phyloP scores from a whole-genome alignment of 169 alveolate genomes.

The Plasmodium gallinaceum region DNA sequence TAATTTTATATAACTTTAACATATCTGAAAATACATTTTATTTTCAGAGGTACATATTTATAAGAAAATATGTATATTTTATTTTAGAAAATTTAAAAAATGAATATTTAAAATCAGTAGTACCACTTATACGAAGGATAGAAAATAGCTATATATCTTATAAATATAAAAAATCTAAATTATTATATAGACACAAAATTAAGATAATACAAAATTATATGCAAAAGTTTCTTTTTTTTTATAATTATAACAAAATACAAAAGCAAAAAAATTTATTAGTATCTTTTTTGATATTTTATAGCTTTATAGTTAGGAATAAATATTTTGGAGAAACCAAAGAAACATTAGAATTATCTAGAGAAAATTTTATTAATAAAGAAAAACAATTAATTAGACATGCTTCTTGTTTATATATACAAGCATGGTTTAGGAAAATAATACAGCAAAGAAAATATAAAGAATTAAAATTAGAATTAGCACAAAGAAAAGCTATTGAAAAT shows the following conservation, averaged over 20 bases:
- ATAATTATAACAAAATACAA: slow-evolving; percentile 25
- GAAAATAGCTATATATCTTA: slow-evolving; percentile 47
- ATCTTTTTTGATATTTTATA: slow-evolving; percentile 67
- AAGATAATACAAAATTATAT: slow-evolving; percentile 58
- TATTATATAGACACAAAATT: slow-evolving; percentile 44
- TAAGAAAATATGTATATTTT: slow-evolving; percentile 49
- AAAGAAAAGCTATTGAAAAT: slow-evolving; percentile 48
- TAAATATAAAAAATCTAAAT: slow-evolving; percentile 35
- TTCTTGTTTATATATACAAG: slow-evolving; percentile 72
- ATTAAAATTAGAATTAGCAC: slow-evolving; percentile 30
- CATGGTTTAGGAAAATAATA: slow-evolving; percentile 73
- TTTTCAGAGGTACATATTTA: slow-evolving; percentile 35
- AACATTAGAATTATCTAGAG: slow-evolving; percentile 43
- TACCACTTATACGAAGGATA: slow-evolving; percentile 30
- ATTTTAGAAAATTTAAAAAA: slow-evolving; percentile 54
- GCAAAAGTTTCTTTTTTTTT: slow-evolving; percentile 32
- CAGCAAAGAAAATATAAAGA: slow-evolving; percentile 71
- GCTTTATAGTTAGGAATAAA: slow-evolving; percentile 50
- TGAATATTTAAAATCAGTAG: slow-evolving; percentile 42
- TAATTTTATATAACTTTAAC: slow-evolving; percentile 41
- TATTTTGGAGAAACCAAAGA: slow-evolving; percentile 51
- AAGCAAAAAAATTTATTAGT: slow-evolving; percentile 49
- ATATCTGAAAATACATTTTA: slow-evolving; percentile 31
- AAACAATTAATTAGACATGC: slow-evolving; percentile 67
- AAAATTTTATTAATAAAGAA: slow-evolving; percentile 60